phyloP scores from a whole-genome alignment of 1,284 basidiomycete species.

The Sanghuangporus weigelae region DNA sequence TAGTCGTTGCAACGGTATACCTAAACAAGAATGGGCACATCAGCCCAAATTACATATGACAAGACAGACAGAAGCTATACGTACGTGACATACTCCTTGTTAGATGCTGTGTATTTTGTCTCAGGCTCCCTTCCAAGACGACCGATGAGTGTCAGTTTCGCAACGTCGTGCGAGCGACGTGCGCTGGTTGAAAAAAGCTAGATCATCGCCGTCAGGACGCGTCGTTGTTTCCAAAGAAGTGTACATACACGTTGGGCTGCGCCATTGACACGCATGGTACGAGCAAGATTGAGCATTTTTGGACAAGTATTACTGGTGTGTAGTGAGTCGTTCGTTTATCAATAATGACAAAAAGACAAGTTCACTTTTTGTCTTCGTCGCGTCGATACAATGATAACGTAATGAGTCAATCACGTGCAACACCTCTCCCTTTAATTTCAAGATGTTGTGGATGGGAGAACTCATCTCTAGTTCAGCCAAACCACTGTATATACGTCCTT shows the following conservation, averaged over 20 bases:
- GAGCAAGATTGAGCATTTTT: conserved; percentile 18
- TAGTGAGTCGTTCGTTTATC: background rate
- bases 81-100: conserved; percentile 72
- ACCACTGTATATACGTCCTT: background rate
- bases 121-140: conserved; percentile 68
- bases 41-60: background rate
- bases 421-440: background rate
- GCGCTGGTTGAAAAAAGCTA: conserved; percentile 68
- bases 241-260: conserved; percentile 14
- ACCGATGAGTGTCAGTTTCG: conserved; percentile 74
- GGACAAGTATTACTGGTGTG: background rate
- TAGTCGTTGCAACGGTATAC: conserved; percentile 65
- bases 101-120: conserved; percentile 57
- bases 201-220: background rate
- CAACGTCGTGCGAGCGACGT: conserved; percentile 50
- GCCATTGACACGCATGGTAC: conserved; percentile 7
- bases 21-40: conserved; percentile 28
- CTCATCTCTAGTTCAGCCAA: background rate
- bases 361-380: background rate
- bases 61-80: conserved; percentile 27
- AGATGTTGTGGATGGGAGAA: too few relatives aligned
- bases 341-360: background rate
- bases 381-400: too few relatives aligned
- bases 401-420: background rate
- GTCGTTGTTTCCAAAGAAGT: background rate